Percentiles rank a stretch among this genome's conserved stretches.
phyloP scores from a whole-genome alignment of 352 stramenopile species.

The Phytopythium montanum region DNA sequence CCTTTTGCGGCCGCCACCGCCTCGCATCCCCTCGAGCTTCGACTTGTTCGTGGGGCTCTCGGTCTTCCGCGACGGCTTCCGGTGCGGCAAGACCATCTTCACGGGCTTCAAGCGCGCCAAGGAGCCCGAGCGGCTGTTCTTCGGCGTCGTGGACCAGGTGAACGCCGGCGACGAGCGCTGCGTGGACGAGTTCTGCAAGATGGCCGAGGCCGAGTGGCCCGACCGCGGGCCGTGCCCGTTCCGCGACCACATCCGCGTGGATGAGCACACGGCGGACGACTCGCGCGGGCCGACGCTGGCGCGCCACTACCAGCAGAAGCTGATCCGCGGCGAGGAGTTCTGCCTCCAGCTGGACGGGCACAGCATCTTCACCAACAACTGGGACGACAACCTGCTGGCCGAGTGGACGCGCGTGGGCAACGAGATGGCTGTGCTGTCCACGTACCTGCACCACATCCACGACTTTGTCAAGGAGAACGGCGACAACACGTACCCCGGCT shows the following conservation, averaged over 20 bases:
- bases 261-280: constrained; percentile 61
- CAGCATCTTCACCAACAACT: constrained; percentile 84
- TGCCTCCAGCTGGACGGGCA: constrained; percentile 83
- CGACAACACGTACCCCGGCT: constrained; percentile 59
- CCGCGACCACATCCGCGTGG: constrained; percentile 67
- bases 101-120: constrained; percentile 69
- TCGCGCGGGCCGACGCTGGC: constrained; percentile 75
- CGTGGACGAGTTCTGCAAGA: constrained; percentile 76
- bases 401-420: constrained; percentile 78
- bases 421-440: constrained; percentile 82
- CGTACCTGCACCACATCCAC: constrained; percentile 81
- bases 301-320: constrained; percentile 79
- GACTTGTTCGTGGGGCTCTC: constrained; percentile 76
- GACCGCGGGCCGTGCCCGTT: constrained; percentile 61
- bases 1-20: constrained; percentile 50
- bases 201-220: constrained; percentile 62
- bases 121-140: constrained; percentile 69
- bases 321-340: constrained; percentile 74
- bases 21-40: constrained; percentile 43
- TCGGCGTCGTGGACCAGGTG: constrained; percentile 84
- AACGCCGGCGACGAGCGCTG: constrained; percentile 65
- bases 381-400: constrained; percentile 67
- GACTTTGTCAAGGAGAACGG: constrained; percentile 78
- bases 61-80: constrained; percentile 78
- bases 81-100: constrained; percentile 79